Evolutionary conservation across 2,329 filamentous ascomycete species (phyloP).

Genomic region (Coniella vitis): DNA sequence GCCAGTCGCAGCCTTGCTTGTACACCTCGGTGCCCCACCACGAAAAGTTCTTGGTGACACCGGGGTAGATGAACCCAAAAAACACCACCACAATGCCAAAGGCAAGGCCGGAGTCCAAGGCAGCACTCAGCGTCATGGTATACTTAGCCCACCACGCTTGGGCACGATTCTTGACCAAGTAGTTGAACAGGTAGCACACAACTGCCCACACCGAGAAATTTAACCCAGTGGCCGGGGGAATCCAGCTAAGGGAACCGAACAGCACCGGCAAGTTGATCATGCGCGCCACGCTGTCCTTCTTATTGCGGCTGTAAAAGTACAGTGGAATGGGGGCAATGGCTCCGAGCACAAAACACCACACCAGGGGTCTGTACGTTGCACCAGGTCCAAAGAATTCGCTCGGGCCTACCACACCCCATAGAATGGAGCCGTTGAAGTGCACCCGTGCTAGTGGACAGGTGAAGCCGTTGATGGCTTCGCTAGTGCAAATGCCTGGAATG

Average conservation of each 20-base stretch:
- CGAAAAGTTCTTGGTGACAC: slow-evolving; percentile 62
- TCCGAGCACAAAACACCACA: slow-evolving; percentile 78
- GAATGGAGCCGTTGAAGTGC: slow-evolving; percentile 83
- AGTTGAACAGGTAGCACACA: slow-evolving; percentile 81
- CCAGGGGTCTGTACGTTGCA: slow-evolving; percentile 67
- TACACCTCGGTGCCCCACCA: slow-evolving; percentile 91
- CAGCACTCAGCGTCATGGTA: slow-evolving; percentile 81
- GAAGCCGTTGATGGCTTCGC: slow-evolving; percentile 76
- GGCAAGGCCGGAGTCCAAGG: slow-evolving; percentile 74
- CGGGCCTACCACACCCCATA: slow-evolving; percentile 85
- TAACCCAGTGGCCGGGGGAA: slow-evolving; percentile 77
- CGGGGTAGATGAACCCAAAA: slow-evolving; percentile 79
- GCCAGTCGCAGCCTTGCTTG: slow-evolving; percentile 79
- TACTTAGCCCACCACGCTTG: slow-evolving; percentile 85
- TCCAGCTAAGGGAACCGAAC: slow-evolving; percentile 78
- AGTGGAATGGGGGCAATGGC: slow-evolving; percentile 67
- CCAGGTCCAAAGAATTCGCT: slow-evolving; percentile 71
- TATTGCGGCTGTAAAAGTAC: slow-evolving; percentile 61
- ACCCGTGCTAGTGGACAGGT: slow-evolving; percentile 82
- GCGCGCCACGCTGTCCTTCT: slow-evolving; percentile 56
- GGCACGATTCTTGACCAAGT: slow-evolving; percentile 61
- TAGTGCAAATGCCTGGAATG: slow-evolving; percentile 70
- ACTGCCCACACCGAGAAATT: slow-evolving; percentile 86
- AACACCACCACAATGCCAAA: slow-evolving; percentile 80
- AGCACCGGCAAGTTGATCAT: slow-evolving; percentile 78